Base-by-base conservation (phyloP, 2,329 filamentous ascomycete genomes). In the Aspergillus novoparasiticus region DNA sequence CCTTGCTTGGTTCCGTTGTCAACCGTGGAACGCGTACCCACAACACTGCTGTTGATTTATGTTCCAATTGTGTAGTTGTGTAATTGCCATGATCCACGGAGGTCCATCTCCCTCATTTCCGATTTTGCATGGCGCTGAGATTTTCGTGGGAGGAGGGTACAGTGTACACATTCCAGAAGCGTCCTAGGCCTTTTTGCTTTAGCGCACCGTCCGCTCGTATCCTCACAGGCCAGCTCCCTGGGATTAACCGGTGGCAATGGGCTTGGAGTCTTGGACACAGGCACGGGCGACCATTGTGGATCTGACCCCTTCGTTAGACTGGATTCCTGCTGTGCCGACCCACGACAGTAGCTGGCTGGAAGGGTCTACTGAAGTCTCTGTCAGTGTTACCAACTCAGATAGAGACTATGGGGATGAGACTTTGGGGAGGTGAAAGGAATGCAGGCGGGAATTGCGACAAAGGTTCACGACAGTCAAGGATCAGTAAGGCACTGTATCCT, bases 31-130 rank as follows among this genome's bases (percentile, higher is more conserved):
- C 62, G 26, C 19, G 12, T 28, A 43, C 54, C 68, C 68, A 68
- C 45, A 66, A 66, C 64, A 64, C 50, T 54, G 6, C 45, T 68
- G 63, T 68, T 68, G 67, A 69, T 51, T 51, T 51, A 51, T 51
- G 26, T 26, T 26, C 26, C 14, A 30, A 30, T 28, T 50, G 46
- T 50, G 46, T 50, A 36, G 60, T 67, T 67, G 48, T 45, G 34
- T 16, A 36, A 6, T 36, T 36, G 10, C 34, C 5, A 23, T 19
- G 32, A 30, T 11, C 45, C 50, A 26, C 41, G 41, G 26, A 30
- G 8, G 19, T n/a, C 39, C 6, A 19, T 32, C 14, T 26, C 4
- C 16, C 26, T 32, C 30, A 51, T 51, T 51, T 51, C 28, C 48
- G 48, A 51, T 32, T 19, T 11, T 51, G 28, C 19, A 30, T 50